Percentiles rank a stretch among this genome's conserved stretches.
Conservation (phyloP, 163 green algal genomes). For the Chlamydomonas reinhardtii region DNA sequence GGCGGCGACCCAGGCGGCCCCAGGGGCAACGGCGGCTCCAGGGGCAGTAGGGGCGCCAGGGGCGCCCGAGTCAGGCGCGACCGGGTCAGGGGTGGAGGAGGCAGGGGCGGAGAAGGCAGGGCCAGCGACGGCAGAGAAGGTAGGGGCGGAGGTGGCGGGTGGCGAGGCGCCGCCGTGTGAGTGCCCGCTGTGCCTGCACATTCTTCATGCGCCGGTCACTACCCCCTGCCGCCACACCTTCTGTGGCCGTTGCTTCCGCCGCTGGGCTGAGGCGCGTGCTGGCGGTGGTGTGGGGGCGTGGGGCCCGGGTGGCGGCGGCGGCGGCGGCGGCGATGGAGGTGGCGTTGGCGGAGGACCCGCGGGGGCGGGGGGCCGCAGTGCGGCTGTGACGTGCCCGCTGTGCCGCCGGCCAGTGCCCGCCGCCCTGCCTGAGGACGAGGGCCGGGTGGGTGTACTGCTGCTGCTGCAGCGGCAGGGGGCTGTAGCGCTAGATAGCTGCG, state of each 20-base stretch:
- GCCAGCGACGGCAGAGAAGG: too few species aligned
- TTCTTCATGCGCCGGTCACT: conserved; percentile 20
- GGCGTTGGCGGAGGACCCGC: too few species aligned
- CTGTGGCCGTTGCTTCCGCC: conserved; percentile 30
- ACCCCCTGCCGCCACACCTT: conserved; percentile 34
- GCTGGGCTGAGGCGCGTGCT: conserved; percentile 21
- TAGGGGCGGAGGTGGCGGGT: not conserved
- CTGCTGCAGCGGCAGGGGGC: too few species aligned
- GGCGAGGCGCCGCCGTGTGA: conserved; percentile 21
- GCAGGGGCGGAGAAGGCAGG: not conserved
- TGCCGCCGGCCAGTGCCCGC: conserved; percentile 2
- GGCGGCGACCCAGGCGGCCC: too few species aligned
- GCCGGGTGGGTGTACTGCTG: not conserved
- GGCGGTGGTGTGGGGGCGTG: not conserved
- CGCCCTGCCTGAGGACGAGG: not conserved
- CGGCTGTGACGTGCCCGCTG: conserved; percentile 26
- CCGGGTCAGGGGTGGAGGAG: too few species aligned
- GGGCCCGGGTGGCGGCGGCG: not conserved
- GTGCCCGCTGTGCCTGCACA: conserved; percentile 39
- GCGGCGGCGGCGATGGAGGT: not conserved
- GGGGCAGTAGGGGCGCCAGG: too few species aligned
- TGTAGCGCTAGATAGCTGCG: too few species aligned
- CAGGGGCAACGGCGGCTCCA: too few species aligned
- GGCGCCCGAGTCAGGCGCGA: too few species aligned
- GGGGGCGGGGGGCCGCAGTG: not conserved